A percentile compares a stretch with the other conserved stretches of the same genome.
Conservation (phyloP, 192 early-diverging fungal species). For the Coemansia umbellata region DNA sequence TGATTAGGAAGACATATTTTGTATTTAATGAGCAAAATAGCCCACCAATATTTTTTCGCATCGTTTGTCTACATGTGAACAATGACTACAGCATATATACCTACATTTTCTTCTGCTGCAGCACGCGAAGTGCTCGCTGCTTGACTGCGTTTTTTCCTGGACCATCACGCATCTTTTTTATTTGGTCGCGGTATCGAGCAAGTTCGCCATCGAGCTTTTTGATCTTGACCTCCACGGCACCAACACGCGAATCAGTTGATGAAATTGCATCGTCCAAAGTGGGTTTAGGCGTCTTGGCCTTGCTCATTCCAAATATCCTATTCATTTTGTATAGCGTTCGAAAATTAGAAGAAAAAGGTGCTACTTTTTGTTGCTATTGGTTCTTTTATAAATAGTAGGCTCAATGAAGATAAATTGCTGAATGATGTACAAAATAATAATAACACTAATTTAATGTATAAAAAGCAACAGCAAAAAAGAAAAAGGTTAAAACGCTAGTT, state of each 20-base stretch:
- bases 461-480: background rate
- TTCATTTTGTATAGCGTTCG: constrained; percentile 80
- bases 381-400: no score
- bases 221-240: constrained; percentile 91
- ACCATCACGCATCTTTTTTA: constrained; percentile 89
- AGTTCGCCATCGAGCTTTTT: constrained; percentile 92
- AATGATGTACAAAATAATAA: no score
- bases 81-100: no score
- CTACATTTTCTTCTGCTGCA: constrained; percentile 92
- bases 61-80: no score
- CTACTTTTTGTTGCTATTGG: no score
- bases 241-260: constrained; percentile 78
- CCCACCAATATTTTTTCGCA: no score
- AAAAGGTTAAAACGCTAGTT: background rate
- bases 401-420: no score
- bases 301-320: constrained; percentile 87
- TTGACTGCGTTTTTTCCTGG: constrained; percentile 90
- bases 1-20: background rate
- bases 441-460: constrained; percentile 1
- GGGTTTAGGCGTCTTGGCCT: constrained; percentile 77
- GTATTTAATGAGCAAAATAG: no score
- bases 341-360: no score
- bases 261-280: constrained; percentile 84
- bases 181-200: constrained; percentile 85
- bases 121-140: constrained; percentile 81